Evolutionary conservation across 2,329 filamentous ascomycete species (phyloP).

Genomic region (Epichloe baconii): DNA sequence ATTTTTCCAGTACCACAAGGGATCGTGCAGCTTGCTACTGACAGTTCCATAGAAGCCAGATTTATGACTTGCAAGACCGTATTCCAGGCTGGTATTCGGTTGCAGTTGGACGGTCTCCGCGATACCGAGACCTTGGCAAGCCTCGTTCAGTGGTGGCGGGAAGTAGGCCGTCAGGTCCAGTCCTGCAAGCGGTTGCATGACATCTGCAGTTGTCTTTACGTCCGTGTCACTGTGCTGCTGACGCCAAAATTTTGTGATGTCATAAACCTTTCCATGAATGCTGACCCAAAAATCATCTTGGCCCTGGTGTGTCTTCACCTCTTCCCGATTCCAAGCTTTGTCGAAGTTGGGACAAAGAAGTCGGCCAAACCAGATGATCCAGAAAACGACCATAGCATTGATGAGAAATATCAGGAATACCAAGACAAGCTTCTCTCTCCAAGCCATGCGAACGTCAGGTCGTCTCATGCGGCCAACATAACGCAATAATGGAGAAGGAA

Average conservation of each 20-base stretch:
- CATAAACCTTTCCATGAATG: conserved; percentile 80
- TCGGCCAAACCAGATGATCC: conserved; percentile 76
- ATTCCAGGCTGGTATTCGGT: conserved; percentile 50
- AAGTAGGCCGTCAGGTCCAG: conserved; percentile 77
- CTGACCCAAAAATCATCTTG: conserved; percentile 74
- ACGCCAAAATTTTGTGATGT: conserved; percentile 80
- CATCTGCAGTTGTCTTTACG: conserved; percentile 43
- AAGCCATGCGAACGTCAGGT: conserved; percentile 91
- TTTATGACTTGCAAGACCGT: conserved; percentile 48
- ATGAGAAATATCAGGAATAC: conserved; percentile 68
- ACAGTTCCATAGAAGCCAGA: conserved; percentile 52
- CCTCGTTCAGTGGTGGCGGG: conserved; percentile 57
- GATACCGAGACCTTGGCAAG: conserved; percentile 62
- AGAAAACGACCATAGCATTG: conserved; percentile 77
- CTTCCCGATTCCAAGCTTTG: conserved; percentile 67
- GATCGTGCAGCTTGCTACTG: conserved; percentile 43
- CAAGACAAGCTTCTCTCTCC: conserved; percentile 87
- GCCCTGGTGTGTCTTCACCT: conserved; percentile 61
- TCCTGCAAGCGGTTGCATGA: conserved; percentile 71
- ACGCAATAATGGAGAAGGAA: conserved; percentile 73
- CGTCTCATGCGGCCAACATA: conserved; percentile 89
- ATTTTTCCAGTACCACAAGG: conserved; percentile 61
- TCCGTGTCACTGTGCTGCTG: conserved; percentile 65
- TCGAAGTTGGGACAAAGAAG: conserved; percentile 82
- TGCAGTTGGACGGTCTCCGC: conserved; percentile 41